These are phyloP conservation scores for Malassezia pachydermatis DNA, from an alignment of 1,284 basidiomycete genomes.

Conservation along the genomic window DNA sequence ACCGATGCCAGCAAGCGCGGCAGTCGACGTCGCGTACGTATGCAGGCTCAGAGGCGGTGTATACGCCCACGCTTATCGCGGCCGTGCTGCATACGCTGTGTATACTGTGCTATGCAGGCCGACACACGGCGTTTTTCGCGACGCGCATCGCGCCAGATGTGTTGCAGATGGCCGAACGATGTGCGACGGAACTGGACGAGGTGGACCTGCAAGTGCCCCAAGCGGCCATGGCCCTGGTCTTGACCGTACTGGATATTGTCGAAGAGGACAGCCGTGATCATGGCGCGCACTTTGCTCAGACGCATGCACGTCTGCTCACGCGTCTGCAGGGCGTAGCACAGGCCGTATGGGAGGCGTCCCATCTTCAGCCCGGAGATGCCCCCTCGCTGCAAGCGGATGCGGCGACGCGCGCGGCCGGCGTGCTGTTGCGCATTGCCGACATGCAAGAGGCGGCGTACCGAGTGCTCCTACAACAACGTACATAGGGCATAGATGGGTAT, in stretches of 20 bases:
- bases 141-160: conserved; percentile 2
- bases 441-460: conserved; percentile 4
- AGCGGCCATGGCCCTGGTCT: conserved; percentile 6
- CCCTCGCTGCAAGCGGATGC: not conserved
- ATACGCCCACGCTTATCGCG: not conserved
- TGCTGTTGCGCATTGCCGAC: conserved; percentile 11
- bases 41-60: conserved; percentile 8
- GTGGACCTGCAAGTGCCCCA: conserved; percentile 34
- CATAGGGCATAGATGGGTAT: not conserved
- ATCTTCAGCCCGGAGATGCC: not conserved
- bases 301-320: conserved; percentile 2
- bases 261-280: not conserved
- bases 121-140: conserved; percentile 1
- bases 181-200: no score
- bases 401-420: conserved; percentile 3
- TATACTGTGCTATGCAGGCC: conserved; percentile 9
- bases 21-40: not conserved
- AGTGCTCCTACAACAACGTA: conserved; percentile 1
- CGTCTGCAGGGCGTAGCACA: conserved; percentile 11
- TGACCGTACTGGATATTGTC: conserved; percentile 12
- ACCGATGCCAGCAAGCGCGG: not conserved
- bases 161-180: conserved; percentile 1
- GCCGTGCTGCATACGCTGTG: conserved; percentile 14
- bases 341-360: not conserved
- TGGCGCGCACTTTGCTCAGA: not conserved